Percentiles rank a stretch among this genome's conserved stretches.
Conservation (phyloP, 352 stramenopile species). For the Phytopythium delawarense region DNA sequence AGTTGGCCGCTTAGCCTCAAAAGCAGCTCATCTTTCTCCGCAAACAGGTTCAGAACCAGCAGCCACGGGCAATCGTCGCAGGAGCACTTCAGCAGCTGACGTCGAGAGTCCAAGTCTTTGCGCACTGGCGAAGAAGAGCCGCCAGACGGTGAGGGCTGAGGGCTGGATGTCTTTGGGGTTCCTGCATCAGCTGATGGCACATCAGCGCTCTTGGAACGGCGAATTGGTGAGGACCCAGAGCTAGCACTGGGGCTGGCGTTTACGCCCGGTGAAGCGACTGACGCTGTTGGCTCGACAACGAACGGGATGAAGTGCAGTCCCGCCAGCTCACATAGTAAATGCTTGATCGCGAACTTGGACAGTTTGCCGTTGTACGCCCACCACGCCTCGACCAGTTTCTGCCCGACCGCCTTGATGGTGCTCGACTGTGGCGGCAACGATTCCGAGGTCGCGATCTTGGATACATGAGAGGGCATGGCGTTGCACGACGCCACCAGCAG, state of each 20-base stretch:
- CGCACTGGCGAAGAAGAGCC: conserved; percentile 16
- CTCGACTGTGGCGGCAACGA: conserved; percentile 17
- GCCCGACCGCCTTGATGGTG: conserved; percentile 16
- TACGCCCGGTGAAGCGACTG: neutral
- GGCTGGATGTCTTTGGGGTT: neutral
- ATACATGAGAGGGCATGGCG: conserved; percentile 55
- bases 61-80: conserved; percentile 74
- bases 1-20: conserved; percentile 62
- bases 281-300: neutral
- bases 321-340: conserved; percentile 59
- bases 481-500: conserved; percentile 43
- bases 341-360: conserved; percentile 40
- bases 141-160: conserved; percentile 5
- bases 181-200: neutral
- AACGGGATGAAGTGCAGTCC: conserved; percentile 60
- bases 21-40: conserved; percentile 69
- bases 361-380: conserved; percentile 48
- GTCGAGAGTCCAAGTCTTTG: conserved; percentile 21
- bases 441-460: conserved; percentile 43
- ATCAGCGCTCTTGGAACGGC: conserved; percentile 2
- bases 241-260: neutral
- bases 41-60: conserved; percentile 65
- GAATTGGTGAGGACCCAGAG: neutral
- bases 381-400: conserved; percentile 59
- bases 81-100: conserved; percentile 60